Conservation (phyloP, 345 rosid genomes). For the Syzygium grande region DNA sequence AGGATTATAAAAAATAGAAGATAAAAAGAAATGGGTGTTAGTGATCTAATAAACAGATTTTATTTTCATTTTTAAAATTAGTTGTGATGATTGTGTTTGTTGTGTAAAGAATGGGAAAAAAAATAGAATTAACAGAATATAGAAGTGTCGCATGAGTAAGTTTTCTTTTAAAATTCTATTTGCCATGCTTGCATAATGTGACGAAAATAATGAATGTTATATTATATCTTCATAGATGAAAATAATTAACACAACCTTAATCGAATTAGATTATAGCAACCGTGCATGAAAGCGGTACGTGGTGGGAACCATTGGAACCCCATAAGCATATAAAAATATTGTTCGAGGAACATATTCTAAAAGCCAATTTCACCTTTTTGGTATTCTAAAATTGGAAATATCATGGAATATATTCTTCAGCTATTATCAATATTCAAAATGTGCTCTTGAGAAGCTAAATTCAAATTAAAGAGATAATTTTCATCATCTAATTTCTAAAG, state of each 20-base stretch:
- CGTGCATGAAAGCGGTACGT: neutral
- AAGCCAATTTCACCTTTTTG: neutral
- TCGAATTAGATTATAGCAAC: neutral
- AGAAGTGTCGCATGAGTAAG: neutral
- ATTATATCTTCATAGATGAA: neutral
- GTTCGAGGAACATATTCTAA: neutral
- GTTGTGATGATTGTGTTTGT: neutral
- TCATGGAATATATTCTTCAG: neutral
- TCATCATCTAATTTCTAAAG: neutral
- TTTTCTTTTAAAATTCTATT: neutral
- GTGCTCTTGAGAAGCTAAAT: neutral
- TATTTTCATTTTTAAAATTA: neutral
- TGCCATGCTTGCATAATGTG: neutral
- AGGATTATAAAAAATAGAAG: neutral
- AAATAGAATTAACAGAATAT: neutral
- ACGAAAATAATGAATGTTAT: neutral
- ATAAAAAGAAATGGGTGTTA: neutral
- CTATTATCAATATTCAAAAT: neutral
- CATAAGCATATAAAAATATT: neutral
- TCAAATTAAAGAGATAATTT: neutral
- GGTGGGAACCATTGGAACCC: neutral
- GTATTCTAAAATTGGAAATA: neutral
- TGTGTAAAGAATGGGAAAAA: neutral
- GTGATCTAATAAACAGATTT: neutral
- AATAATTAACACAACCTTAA: neutral